These are phyloP conservation scores for Pisolithus sp. DNA, from an alignment of 768 basidiomycete genomes.

Conservation along the genomic window DNA sequence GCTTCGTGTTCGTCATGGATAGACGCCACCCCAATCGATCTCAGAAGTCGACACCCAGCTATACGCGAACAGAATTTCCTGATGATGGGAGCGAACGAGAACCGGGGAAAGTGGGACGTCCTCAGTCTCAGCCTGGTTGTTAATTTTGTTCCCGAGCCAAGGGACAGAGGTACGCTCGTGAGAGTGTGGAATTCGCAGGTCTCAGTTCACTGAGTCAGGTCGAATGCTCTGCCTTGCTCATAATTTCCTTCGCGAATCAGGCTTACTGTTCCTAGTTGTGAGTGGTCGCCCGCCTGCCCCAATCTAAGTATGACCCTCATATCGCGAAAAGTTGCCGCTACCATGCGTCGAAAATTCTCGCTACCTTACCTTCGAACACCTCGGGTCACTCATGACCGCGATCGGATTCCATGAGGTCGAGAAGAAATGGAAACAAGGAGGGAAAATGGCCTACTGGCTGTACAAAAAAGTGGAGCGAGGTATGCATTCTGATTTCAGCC, in stretches of 20 bases:
- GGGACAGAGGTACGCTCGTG: slow-evolving; percentile 57
- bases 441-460: slow-evolving; percentile 88
- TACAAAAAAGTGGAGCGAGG: slow-evolving; percentile 41
- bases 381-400: slow-evolving; percentile 49
- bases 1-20: slow-evolving; percentile 64
- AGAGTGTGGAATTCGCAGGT: neutral
- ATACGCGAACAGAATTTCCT: slow-evolving; percentile 88
- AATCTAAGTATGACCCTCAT: slow-evolving; percentile 6
- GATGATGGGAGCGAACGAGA: slow-evolving; percentile 43
- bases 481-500: slow-evolving; percentile 6
- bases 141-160: slow-evolving; percentile 77
- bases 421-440: slow-evolving; percentile 55
- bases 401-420: slow-evolving; percentile 61
- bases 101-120: slow-evolving; percentile 61
- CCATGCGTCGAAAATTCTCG: slow-evolving; percentile 85
- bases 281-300: slow-evolving; percentile 20
- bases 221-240: slow-evolving; percentile 64
- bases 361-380: slow-evolving; percentile 59
- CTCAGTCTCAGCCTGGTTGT: slow-evolving; percentile 85
- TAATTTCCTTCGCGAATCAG: slow-evolving; percentile 45
- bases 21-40: slow-evolving; percentile 67
- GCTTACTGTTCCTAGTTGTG: slow-evolving; percentile 67
- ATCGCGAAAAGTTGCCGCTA: slow-evolving; percentile 58
- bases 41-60: slow-evolving; percentile 74
- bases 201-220: slow-evolving; percentile 35